Evolutionary conservation across 1,284 basidiomycete genomes (phyloP), one percentile per base, ranked within the genome.

Genomic region (Stygiomarasmius scandens): DNA sequence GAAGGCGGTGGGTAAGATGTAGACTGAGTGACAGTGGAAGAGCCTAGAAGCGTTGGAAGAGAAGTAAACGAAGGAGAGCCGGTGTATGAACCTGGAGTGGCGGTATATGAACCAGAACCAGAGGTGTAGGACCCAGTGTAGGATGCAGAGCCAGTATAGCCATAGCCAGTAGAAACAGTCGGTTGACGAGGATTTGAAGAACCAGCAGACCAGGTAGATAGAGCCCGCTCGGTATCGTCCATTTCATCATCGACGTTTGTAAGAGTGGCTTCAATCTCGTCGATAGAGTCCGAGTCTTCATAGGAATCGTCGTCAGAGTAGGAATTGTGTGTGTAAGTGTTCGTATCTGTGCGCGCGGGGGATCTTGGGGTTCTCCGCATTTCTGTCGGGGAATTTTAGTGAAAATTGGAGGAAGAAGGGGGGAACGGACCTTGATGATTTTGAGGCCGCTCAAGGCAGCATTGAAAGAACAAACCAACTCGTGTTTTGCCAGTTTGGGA

Each of bases 261-360:
- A 46, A 92, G 77, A 14, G 83, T 78, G 19, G 81, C 84, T 68
- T 90, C 88, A 20, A 91, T 87, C 69, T 90, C 86, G 60, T 79
- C 77, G 54, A 80, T 69, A 10, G 79, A 81, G 63, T 81, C 74
- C 57, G 72, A 73, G 60, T 81, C 79, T 29, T 71, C 73, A 64
- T 78, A 81, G 8, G 67, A 66, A 61, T 79, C 75, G 12, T 63
- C 55, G 55, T 74, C 66, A 12, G 49, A 60, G 44, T 49, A 59
- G 38, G 51, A 53, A 52, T 55, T n/a, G n/a, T n/a, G 49, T 14
- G 55, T 45, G 32, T 50, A n/a, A 44, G 54, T 56, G 48, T 56
- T 55, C 11, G 55, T 45, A 27, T 50, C 36, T 50, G 54, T 56
- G 49, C 36, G 32, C 49, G 54, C 41, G 29, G 54, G 55, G 32